phyloP scores from a whole-genome alignment of 2,329 filamentous ascomycete genomes.

The Aspergillus viridinutans region DNA sequence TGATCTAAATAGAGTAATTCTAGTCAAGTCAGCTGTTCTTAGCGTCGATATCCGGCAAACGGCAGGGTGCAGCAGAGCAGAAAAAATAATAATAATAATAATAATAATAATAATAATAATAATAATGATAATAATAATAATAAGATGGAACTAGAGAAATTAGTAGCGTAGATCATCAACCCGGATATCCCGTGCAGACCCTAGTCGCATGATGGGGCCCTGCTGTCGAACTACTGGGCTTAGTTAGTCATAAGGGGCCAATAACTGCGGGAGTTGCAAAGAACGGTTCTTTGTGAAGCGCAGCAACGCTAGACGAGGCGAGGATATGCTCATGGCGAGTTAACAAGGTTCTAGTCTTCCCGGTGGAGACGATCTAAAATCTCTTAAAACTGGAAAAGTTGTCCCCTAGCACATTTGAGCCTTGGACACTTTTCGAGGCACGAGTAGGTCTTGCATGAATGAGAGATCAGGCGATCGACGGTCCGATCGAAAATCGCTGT shows the following conservation, averaged over 20 bases:
- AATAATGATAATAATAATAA: too few species aligned
- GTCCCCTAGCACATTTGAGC: constrained; percentile 4
- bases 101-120: too few species aligned
- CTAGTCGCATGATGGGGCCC: constrained; percentile 27
- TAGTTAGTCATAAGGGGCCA: constrained; percentile 22
- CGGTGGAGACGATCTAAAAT: constrained; percentile 7
- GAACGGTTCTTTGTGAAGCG: constrained; percentile 12
- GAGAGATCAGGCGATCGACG: constrained; percentile 27
- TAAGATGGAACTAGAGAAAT: constrained; percentile 33
- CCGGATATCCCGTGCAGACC: constrained; percentile 31
- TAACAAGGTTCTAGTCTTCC: constrained; percentile 11
- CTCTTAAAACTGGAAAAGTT: constrained; percentile 5
- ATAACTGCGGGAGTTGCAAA: constrained; percentile 11
- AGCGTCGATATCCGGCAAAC: constrained; percentile 30
- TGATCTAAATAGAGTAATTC: constrained; percentile 12
- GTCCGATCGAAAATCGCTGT: constrained; percentile 19
- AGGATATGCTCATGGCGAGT: constrained; percentile 10
- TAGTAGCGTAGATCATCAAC: constrained; percentile 30
- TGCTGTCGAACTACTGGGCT: constrained; percentile 25
- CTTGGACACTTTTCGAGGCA: constrained; percentile 19
- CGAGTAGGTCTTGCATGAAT: constrained; percentile 22
- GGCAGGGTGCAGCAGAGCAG: constrained; percentile 26
- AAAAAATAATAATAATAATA: constrained; percentile 4
- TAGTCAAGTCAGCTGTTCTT: background rate
- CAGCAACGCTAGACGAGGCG: constrained; percentile 12